Conservation (phyloP, 2,329 filamentous ascomycete genomes). For the Aspergillus piperis region DNA sequence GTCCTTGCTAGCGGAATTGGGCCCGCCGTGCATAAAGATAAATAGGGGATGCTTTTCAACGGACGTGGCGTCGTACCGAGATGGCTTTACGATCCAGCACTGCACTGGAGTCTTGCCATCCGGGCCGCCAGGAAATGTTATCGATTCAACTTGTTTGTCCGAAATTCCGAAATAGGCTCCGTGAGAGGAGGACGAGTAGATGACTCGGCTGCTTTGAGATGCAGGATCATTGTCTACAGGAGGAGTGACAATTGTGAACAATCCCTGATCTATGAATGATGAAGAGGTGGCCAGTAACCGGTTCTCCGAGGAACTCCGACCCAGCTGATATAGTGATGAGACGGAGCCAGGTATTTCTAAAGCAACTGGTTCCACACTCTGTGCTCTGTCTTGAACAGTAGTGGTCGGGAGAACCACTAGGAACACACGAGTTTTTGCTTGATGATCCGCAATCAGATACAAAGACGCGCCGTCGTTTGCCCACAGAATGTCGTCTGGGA, state of each 20-base stretch:
- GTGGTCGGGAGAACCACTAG: background rate
- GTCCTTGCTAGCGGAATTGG: background rate
- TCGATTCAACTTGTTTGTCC: background rate
- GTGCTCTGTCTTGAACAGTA: background rate
- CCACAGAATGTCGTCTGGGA: conserved; percentile 3
- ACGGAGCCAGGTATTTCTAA: background rate
- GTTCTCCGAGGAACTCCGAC: background rate
- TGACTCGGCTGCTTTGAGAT: background rate
- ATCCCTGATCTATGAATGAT: background rate
- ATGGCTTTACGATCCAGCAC: conserved; percentile 2
- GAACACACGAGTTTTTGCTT: background rate
- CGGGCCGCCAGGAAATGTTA: background rate
- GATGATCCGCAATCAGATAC: background rate
- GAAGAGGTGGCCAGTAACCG: conserved; percentile 1
- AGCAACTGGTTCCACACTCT: background rate
- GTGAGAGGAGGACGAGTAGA: background rate
- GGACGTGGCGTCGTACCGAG: background rate
- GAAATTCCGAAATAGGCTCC: conserved; percentile 2
- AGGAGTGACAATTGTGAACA: background rate
- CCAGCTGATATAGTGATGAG: background rate
- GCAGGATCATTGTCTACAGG: background rate
- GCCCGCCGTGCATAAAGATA: conserved; percentile 6
- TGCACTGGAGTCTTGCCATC: background rate
- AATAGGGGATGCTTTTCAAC: background rate
- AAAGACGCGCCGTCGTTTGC: background rate